These are phyloP conservation scores for Fistulinella prunicolor DNA, from an alignment of 768 basidiomycete species.

Conservation along the genomic window DNA sequence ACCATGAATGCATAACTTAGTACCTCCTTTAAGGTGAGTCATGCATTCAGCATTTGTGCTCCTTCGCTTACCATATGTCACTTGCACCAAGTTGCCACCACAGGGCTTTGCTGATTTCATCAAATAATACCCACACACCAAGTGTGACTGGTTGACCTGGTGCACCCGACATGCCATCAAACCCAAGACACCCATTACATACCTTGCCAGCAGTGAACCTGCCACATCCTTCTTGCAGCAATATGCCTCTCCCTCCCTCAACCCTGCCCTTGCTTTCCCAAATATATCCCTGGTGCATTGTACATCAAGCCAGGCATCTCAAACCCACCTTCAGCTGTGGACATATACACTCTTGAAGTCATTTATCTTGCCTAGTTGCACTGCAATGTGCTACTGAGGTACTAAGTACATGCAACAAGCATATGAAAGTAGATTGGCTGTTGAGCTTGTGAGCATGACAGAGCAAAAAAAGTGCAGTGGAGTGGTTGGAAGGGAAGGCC, in stretches of 20 bases:
- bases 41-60: too few species aligned
- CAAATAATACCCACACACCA: too few species aligned
- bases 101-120: too few species aligned
- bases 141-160: too few species aligned
- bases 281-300: constrained; percentile 78
- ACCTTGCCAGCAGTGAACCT: constrained; percentile 36
- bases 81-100: too few species aligned
- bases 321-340: constrained; percentile 29
- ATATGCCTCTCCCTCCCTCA: constrained; percentile 65
- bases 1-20: too few species aligned
- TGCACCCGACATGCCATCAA: constrained; percentile 67
- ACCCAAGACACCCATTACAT: constrained; percentile 48
- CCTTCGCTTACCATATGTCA: too few species aligned
- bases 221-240: constrained; percentile 50
- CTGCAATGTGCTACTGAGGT: constrained; percentile 62
- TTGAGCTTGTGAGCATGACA: constrained; percentile 80
- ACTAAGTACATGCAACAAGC: constrained; percentile 90
- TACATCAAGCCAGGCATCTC: constrained; percentile 60
- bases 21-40: too few species aligned
- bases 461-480: constrained; percentile 83
- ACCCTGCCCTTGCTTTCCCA: constrained; percentile 49
- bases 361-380: constrained; percentile 84
- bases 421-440: constrained; percentile 66
- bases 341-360: constrained; percentile 78
- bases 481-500: constrained; percentile 71